Base-by-base conservation (phyloP, 768 basidiomycete species). In the Phanerodontia chrysosporium region DNA sequence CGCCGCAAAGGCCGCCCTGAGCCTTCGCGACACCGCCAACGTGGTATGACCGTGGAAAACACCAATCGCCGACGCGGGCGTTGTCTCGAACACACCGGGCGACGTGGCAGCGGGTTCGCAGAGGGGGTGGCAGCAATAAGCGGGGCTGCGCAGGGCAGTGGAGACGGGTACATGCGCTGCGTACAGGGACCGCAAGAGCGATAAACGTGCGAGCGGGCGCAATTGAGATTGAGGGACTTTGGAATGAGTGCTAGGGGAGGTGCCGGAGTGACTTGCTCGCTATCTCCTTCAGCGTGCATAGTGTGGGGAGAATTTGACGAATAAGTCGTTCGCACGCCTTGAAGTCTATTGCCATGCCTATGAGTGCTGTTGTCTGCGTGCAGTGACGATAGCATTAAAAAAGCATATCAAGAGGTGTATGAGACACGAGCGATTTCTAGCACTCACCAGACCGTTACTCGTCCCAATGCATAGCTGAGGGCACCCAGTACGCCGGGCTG, bases 391-490 rank as follows among this genome's bases (percentile, higher is more conserved):
- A 35, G 39, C 39, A 9, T 42, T 18, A 18, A 42, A 42, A 42
- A 4, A 42, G 39, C 18, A 42, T 18, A 42, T 42, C 10, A 42
- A 18, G 10, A 42, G 39, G 8, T 18, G 39, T 18, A 42, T 42
- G 39, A 42, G 16, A 42, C 8, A 18, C 8, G 39, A 42, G 4
- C 10, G 39, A 8, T 35, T 18, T 42, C 10, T 42, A 18, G 18
- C 39, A 42, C 39, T 42, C 39, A 42, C 39, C 39, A 42, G 39
- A 42, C 39, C 48, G 28, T 72, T 70, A 89, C 55, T 82, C 75
- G 59, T 91, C 89, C 92, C 92, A 97, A 58, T 81, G 81, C 82
- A 96, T 90, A 2, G 88, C 89, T 13, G 90, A 91, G 1, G 89
- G 88, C 12, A 96, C 79, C 94, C 94, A 98, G 69, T 93, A 96